Evolutionary conservation across 805 yeast genomes (phyloP), one percentile per base, ranked within the genome.

Genomic region (Yarrowia porcina): DNA sequence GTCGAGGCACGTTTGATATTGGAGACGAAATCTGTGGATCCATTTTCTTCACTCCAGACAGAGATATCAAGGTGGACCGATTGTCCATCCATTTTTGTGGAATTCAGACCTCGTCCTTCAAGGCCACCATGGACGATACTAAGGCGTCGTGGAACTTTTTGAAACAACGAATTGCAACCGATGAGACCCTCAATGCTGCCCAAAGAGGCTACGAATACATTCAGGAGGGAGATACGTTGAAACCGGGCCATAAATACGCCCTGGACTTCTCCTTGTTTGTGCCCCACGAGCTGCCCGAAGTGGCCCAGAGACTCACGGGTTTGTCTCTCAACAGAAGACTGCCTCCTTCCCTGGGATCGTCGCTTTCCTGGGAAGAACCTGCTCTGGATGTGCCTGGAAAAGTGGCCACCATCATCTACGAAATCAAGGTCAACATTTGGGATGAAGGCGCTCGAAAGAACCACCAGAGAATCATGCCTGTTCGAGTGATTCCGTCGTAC

Each of bases 291-390:
- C 39, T 56, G 35, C 49, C 61, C 4, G 61, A 56, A 20, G 36
- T 56, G 21, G 61, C 61, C 9, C 61, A 56, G 32, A 28, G 61
- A 18, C 61, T 56, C 20, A 56, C 61, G 6, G 61, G 61, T 7
- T 39, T 56, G 4, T 56, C 61, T n/a, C 61, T 56, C 36, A 56
- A 56, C 49, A 27, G 61, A 39, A 38, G 61, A 39, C 61, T 56
- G 13, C 61, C 61, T 20, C 61, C 61, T 2, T 56, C 61, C n/a
- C 30, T 56, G 11, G 61, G 61, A 15, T 56, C 61, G 11, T 56
- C 61, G 8, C 11, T 56, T 6, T 56, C 61, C 2, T 56, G 61
- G 61, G 61, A 56, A 25, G 61, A 56, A 7, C 61, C 61, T 1
- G 49, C 47, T 6, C 39, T 56, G 2, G 61, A 56, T 28, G 49